Percentiles rank a stretch among this genome's conserved stretches.
phyloP scores from a whole-genome alignment of 345 rosid species.

The Brassica napus region DNA sequence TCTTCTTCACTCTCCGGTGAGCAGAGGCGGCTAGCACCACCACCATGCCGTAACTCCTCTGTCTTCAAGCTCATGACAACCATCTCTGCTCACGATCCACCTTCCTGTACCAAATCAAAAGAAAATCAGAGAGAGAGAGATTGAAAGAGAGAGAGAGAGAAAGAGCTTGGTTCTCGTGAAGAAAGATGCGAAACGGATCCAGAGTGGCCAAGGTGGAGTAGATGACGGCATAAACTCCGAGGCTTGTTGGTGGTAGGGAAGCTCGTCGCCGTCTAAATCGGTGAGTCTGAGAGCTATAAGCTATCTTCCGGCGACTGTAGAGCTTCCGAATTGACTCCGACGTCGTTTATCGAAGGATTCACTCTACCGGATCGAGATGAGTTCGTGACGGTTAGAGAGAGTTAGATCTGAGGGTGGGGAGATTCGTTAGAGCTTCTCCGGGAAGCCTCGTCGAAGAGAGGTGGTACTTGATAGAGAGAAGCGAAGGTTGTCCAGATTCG shows the following conservation, averaged over 20 bases:
- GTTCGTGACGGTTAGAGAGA: slow-evolving; percentile 33
- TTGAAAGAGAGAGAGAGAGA: too few species aligned
- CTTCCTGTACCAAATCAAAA: not conserved
- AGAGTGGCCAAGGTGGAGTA: slow-evolving; percentile 31
- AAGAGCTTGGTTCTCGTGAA: not conserved
- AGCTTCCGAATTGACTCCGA: not conserved
- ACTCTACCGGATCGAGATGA: slow-evolving; percentile 11
- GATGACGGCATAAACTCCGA: slow-evolving; percentile 25
- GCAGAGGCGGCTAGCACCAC: not conserved
- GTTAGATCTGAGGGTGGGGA: slow-evolving; percentile 41
- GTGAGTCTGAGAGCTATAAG: slow-evolving; percentile 11
- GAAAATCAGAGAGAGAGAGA: too few species aligned
- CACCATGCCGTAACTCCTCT: not conserved
- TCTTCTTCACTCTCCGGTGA: not conserved
- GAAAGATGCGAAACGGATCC: slow-evolving; percentile 10
- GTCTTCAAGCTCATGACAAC: not conserved
- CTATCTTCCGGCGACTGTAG: not conserved
- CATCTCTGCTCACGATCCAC: not conserved
- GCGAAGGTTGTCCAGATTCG: slow-evolving; percentile 42
- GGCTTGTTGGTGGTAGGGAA: slow-evolving; percentile 24
- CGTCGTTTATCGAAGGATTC: slow-evolving; percentile 33
- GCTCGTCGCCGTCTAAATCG: not conserved
- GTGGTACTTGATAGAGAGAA: slow-evolving; percentile 40
- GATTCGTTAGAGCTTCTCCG: slow-evolving; percentile 29
- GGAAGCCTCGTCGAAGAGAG: slow-evolving; percentile 40